phyloP scores from a whole-genome alignment of 768 basidiomycete species.

The Mycena amicta region DNA sequence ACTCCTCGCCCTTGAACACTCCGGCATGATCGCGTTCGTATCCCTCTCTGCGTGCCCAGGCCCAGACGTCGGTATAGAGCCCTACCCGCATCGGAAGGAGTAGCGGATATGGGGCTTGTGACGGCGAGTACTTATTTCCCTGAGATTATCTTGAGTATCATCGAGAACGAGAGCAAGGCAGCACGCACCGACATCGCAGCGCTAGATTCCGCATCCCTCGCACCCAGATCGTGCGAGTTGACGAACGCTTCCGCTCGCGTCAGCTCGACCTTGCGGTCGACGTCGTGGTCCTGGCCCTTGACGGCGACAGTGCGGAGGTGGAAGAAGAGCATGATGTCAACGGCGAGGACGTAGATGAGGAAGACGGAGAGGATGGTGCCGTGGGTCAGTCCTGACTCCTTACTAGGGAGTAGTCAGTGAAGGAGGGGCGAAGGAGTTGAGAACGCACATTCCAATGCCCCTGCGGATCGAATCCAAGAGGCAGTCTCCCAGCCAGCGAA shows the following conservation, averaged over 20 bases:
- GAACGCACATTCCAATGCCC: constrained; percentile 38
- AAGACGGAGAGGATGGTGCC: constrained; percentile 70
- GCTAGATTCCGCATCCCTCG: constrained; percentile 68
- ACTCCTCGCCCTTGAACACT: constrained; percentile 74
- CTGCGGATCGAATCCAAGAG: constrained; percentile 42
- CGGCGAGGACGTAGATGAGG: constrained; percentile 74
- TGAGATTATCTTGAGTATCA: neutral
- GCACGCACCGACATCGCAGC: constrained; percentile 86
- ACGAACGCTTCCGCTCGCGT: constrained; percentile 68
- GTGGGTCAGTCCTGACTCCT: constrained; percentile 59
- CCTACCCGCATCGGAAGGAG: constrained; percentile 77
- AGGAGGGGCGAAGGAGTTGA: neutral
- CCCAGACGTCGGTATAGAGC: constrained; percentile 83
- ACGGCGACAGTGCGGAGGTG: constrained; percentile 79
- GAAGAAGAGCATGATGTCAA: constrained; percentile 71
- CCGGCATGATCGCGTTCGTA: constrained; percentile 58
- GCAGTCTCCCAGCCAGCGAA: constrained; percentile 68
- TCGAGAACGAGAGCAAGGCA: constrained; percentile 32
- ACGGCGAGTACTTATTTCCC: neutral
- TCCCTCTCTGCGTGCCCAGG: constrained; percentile 75
- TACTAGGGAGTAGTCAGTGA: neutral
- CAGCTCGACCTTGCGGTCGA: constrained; percentile 72
- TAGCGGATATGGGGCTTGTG: constrained; percentile 53
- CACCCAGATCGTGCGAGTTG: constrained; percentile 93
- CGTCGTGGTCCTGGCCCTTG: constrained; percentile 84